Evolutionary conservation across 495 filamentous ascomycete species (phyloP), one percentile per base, ranked within the genome.

Genomic region (Tuber magnatum): DNA sequence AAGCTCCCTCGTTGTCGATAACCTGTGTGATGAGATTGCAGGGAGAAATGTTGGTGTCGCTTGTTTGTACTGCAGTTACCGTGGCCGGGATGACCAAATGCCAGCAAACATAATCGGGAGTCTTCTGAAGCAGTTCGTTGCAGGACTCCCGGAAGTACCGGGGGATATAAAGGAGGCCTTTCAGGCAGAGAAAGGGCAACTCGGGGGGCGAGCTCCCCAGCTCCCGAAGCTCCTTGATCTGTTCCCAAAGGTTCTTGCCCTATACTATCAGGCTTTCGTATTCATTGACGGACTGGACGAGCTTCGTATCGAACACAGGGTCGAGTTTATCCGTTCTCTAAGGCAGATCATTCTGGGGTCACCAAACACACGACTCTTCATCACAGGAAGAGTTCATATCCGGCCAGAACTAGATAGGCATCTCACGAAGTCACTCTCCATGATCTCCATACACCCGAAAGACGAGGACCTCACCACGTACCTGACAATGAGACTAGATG

Each of bases 251-350:
- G 48, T 24, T 51, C 48, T 51, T n/a, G 48, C 22, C 0, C 24
- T n/a, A n/a, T 51, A 51, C n/a, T 7, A 51, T 22, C 48, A 43
- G 38, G 72, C 35, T 2, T 77, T 74, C 39, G 12, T 77, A n/a
- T 40, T 74, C 42, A 71, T 73, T 40, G 68, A 77, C 48, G 75
- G 72, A 12, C 12, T 77, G 1, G 75, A 77, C 51, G 75, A 77
- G 68, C 70, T 44, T n/a, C 40, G 74, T 40, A 46, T 48, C 28
- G 44, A 74, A 16, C 75, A 74, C 20, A 72, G 75, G 43, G 35
- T 48, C 41, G 71, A 56, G 10, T 69, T 74, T 32, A 48, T 73
- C 12, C 46, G 70, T 10, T 71, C 71, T 69, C 42, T 24, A 22
- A 2, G 42, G 1, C 42, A 35, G 68, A 51, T 51, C 24, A 9